Conservation (phyloP, 2,329 filamentous ascomycete species). For the Scedosporium boydii region DNA sequence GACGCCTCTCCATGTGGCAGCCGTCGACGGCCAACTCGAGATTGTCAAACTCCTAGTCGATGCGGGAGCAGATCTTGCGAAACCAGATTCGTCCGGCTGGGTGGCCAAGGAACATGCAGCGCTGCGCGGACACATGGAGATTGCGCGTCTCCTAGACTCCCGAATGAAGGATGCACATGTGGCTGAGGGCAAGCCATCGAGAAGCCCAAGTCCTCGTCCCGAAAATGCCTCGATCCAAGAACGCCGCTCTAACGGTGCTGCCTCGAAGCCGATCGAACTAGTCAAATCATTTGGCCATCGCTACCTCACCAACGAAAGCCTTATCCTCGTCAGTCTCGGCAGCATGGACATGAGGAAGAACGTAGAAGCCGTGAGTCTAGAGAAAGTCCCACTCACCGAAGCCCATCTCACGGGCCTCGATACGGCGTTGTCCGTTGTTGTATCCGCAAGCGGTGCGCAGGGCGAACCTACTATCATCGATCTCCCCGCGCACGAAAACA, state of each 20-base stretch:
- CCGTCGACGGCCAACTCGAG: constrained; percentile 73
- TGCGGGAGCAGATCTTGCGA: constrained; percentile 66
- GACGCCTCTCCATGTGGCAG: constrained; percentile 91
- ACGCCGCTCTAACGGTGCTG: constrained; percentile 42
- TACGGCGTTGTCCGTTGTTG: constrained; percentile 82
- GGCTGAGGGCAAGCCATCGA: constrained; percentile 12
- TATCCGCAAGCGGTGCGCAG: constrained; percentile 74
- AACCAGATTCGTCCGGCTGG: constrained; percentile 82
- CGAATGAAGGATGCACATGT: constrained; percentile 16
- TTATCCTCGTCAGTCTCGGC: constrained; percentile 86
- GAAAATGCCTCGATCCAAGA: constrained; percentile 53
- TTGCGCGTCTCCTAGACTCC: constrained; percentile 55
- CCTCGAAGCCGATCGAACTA: constrained; percentile 55
- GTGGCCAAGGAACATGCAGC: constrained; percentile 89
- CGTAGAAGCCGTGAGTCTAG: constrained; percentile 71
- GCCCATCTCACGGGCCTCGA: constrained; percentile 91
- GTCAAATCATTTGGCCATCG: constrained; percentile 94
- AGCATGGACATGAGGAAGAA: constrained; percentile 89
- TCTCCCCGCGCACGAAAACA: constrained; percentile 85
- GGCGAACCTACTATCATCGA: constrained; percentile 88
- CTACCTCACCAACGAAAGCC: constrained; percentile 79
- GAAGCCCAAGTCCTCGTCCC: constrained; percentile 18
- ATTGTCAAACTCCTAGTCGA: constrained; percentile 70
- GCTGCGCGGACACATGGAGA: constrained; percentile 75
- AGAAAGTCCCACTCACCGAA: constrained; percentile 76